Evolutionary conservation across 352 stramenopile genomes (phyloP), one percentile per base, ranked within the genome.

Genomic region (Globisporangium ultimum): DNA sequence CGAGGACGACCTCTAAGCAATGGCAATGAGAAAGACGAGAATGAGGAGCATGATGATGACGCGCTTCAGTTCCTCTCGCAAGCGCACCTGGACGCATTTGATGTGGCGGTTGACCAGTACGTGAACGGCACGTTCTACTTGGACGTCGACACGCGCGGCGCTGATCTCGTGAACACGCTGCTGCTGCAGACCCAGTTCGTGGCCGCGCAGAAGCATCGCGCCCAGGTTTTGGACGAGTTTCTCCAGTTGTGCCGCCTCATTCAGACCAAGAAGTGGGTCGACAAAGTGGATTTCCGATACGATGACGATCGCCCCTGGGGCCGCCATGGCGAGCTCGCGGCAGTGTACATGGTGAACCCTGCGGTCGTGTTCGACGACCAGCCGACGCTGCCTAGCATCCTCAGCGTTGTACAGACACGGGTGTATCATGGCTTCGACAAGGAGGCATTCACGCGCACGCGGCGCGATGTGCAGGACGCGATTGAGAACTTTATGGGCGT

Each of bases 121-220:
- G 70, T 89, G 22, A 92, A 89, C 49, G 83, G 80, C 13, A 54
- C 69, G 4, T 92, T 92, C 63, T 92, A 90, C 32, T 62, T 90
- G 15, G 60, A 66, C 20, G 58, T 74, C 2, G 61, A 55, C 41
- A 46, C 60, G 9, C 78, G 83, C 13, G 83, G 80, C 9, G 78
- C 73, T 1, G 80, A 92, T 41, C 53, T 90, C 13, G 74, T 88
- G 22, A 80, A 88, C 28, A 41, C 71, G 5, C 22, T 88, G 15
- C 46, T 89, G 21, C 60, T 89, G 10, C 69, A 64, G 20, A 76
- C 58, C 7, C 80, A 92, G 42, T 90, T 86, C 22, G 20, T 63
- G 1, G 51, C 78, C 7, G 78, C 80, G 0, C 83, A 92, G 55
- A 46, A 43, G 4, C 71, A 88, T 42, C 78, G 84, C 52, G 74